Evolutionary conservation across 441 rosid species (phyloP).

Genomic region (Theobroma grandiflorum): DNA sequence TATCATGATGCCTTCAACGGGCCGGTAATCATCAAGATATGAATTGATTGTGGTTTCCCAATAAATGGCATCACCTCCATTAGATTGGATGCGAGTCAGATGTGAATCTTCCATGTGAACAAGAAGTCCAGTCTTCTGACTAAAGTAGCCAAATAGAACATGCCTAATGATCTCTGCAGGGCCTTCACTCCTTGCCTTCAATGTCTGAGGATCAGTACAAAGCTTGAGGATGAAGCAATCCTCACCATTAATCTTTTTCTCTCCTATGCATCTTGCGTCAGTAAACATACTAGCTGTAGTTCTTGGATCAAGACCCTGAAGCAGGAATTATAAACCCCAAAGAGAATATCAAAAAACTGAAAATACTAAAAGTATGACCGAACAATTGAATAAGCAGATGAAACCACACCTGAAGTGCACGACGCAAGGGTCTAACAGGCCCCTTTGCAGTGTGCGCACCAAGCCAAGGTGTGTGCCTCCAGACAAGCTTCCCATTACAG

Average conservation of each 20-base stretch:
- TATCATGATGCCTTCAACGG: slow-evolving; percentile 91
- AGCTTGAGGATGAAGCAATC: slow-evolving; percentile 93
- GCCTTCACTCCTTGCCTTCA: slow-evolving; percentile 85
- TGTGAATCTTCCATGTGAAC: slow-evolving; percentile 89
- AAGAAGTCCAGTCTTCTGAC: slow-evolving; percentile 93
- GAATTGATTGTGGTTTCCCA: slow-evolving; percentile 95
- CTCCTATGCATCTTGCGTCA: slow-evolving; percentile 83
- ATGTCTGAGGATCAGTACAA: slow-evolving; percentile 72
- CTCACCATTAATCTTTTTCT: slow-evolving; percentile 78
- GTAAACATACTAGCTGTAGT: slow-evolving; percentile 83
- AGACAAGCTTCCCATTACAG: slow-evolving; percentile 92
- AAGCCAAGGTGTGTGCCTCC: slow-evolving; percentile 98
- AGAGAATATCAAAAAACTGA: slow-evolving; percentile 3
- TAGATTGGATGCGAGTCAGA: slow-evolving; percentile 84
- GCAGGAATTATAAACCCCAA: slow-evolving; percentile 26
- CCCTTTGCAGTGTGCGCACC: slow-evolving; percentile 94
- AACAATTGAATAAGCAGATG: slow-evolving; percentile 1
- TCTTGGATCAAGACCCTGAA: slow-evolving; percentile 89
- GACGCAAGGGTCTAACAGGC: slow-evolving; percentile 93
- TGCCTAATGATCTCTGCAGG: slow-evolving; percentile 95
- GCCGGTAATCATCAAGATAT: slow-evolving; percentile 75
- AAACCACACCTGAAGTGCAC: slow-evolving; percentile 86
- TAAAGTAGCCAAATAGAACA: slow-evolving; percentile 88
- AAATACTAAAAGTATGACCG: neutral
- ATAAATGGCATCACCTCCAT: slow-evolving; percentile 82